Conservation (phyloP, 1,139 yeast genomes). For the Blastobotrys indianensis region DNA sequence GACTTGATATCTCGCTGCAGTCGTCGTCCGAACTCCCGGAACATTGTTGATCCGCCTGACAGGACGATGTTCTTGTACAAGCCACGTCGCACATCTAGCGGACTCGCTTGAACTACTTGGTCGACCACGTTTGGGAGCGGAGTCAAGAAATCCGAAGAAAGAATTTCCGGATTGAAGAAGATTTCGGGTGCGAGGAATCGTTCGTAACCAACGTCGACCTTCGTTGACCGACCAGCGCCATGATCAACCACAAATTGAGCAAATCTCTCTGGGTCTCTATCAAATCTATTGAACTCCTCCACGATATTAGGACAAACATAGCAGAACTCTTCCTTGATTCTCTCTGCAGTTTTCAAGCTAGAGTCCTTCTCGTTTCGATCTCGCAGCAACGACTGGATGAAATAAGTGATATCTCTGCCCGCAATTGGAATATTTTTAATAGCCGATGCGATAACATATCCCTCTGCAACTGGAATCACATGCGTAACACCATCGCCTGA, state of each 20-base stretch:
- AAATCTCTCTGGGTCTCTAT: conserved; percentile 88
- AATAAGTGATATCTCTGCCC: conserved; percentile 92
- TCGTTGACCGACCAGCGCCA: conserved; percentile 54
- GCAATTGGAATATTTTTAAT: conserved; percentile 97
- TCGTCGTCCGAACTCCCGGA: conserved; percentile 95
- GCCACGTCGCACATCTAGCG: conserved; percentile 96
- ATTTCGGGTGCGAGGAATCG: conserved; percentile 97
- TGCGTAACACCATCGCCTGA: conserved; percentile 98
- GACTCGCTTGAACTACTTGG: conserved; percentile 89
- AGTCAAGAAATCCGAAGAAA: conserved; percentile 88
- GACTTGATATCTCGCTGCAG: conserved; percentile 89
- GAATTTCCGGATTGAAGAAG: conserved; percentile 96
- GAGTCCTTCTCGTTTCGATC: conserved; percentile 97
- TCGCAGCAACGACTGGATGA: conserved; percentile 87
- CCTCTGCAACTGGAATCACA: conserved; percentile 98
- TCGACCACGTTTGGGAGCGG: conserved; percentile 95
- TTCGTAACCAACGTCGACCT: conserved; percentile 94
- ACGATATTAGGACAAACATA: conserved; percentile 97
- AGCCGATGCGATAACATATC: conserved; percentile 95
- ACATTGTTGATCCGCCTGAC: conserved; percentile 94
- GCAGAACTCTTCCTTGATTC: conserved; percentile 92
- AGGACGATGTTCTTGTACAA: conserved; percentile 88
- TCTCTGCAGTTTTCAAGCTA: conserved; percentile 90
- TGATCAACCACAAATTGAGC: conserved; percentile 91
- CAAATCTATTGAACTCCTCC: conserved; percentile 90